Conservation (phyloP, 352 stramenopile genomes). For the Pythium volutum region DNA sequence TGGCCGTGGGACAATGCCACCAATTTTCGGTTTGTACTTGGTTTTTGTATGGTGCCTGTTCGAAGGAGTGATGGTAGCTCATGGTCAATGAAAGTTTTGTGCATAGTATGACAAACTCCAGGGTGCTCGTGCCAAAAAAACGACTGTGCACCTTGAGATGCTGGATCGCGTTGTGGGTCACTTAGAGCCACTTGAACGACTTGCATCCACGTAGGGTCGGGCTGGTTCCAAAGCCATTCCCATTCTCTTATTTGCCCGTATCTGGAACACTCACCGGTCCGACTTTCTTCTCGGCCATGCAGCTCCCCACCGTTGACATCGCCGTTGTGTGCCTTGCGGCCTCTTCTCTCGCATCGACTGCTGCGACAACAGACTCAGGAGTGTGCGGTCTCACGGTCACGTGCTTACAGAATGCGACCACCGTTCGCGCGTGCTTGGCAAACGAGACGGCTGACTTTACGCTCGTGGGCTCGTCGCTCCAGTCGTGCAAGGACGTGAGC, state of each 20-base stretch:
- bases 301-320: neutral
- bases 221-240: too few relatives aligned
- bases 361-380: neutral
- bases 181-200: too few relatives aligned
- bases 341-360: neutral
- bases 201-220: too few relatives aligned
- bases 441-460: constrained; percentile 9
- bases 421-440: constrained; percentile 1
- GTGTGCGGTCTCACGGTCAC: constrained; percentile 20
- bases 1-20: neutral
- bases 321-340: neutral
- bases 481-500: constrained; percentile 17
- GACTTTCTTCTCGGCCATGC: neutral
- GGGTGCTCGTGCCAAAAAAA: too few relatives aligned
- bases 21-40: neutral
- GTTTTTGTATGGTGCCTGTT: neutral
- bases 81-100: neutral
- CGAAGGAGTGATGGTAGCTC: neutral
- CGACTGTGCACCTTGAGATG: too few relatives aligned
- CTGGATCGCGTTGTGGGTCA: too few relatives aligned
- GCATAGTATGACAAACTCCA: neutral
- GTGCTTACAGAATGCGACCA: constrained; percentile 2
- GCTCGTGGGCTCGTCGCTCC: constrained; percentile 8
- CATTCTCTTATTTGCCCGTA: too few relatives aligned
- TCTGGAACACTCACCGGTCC: too few relatives aligned